These are phyloP conservation scores for Boletus subparvulus DNA, from an alignment of 768 basidiomycete species.

Conservation along the genomic window DNA sequence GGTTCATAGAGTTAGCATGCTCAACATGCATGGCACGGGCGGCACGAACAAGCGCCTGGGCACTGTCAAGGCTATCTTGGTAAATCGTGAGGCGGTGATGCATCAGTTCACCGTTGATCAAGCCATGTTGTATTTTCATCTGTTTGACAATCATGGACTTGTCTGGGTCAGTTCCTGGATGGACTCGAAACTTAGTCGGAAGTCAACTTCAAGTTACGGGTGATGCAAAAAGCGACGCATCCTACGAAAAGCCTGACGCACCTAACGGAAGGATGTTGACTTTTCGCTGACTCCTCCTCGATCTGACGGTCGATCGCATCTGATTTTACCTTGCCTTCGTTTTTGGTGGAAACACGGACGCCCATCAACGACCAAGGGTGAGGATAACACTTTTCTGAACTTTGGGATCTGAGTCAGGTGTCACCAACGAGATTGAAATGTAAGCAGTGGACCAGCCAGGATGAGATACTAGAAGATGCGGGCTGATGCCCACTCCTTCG, in stretches of 20 bases:
- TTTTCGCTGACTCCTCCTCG: background rate
- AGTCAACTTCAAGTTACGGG: background rate
- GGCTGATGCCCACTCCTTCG: no score
- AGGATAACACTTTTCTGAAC: background rate
- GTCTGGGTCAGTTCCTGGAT: background rate
- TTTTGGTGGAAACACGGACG: background rate
- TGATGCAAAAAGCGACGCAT: background rate
- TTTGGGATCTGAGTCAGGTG: background rate
- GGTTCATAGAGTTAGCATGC: background rate
- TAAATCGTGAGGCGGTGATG: background rate
- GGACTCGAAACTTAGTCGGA: background rate
- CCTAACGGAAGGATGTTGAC: conserved; percentile 3
- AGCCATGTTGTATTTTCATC: conserved; percentile 5
- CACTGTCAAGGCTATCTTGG: background rate
- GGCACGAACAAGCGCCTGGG: background rate
- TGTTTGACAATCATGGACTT: background rate
- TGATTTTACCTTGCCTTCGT: background rate
- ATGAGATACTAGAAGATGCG: no score
- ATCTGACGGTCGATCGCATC: conserved; percentile 6
- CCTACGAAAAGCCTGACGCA: background rate
- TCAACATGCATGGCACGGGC: background rate
- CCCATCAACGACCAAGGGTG: background rate
- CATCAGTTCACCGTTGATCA: background rate
- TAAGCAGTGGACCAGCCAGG: no score
- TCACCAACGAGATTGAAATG: background rate